phyloP scores from a whole-genome alignment of 2,329 filamentous ascomycete species.

The Cytospora schulzeri region DNA sequence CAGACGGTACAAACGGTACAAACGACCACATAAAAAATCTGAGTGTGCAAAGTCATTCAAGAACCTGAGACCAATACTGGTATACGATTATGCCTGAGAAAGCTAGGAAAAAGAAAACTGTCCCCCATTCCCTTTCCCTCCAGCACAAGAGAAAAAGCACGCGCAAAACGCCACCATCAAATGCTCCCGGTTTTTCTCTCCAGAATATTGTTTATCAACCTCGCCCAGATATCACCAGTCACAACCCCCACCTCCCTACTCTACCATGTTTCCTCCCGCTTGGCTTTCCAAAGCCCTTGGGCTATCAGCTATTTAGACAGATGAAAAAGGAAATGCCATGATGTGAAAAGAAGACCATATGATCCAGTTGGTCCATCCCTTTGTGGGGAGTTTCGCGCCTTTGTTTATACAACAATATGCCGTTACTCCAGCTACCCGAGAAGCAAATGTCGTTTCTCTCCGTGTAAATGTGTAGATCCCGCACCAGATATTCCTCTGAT shows the following conservation, averaged over 20 bases:
- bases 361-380: slow-evolving; percentile 2
- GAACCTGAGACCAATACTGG: neutral
- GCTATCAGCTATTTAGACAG: neutral
- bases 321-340: neutral
- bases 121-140: neutral
- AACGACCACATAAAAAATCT: neutral
- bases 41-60: neutral
- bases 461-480: slow-evolving; percentile 12
- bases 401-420: slow-evolving; percentile 22
- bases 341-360: neutral
- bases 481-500: neutral
- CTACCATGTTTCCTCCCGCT: neutral
- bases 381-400: slow-evolving; percentile 4
- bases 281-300: neutral
- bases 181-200: slow-evolving; percentile 21
- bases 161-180: slow-evolving; percentile 20
- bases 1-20: neutral
- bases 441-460: slow-evolving; percentile 16
- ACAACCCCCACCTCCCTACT: neutral
- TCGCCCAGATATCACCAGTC: slow-evolving; percentile 11
- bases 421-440: slow-evolving; percentile 15
- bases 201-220: slow-evolving; percentile 1
- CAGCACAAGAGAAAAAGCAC: slow-evolving; percentile 8
- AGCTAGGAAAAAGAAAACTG: slow-evolving; percentile 5
- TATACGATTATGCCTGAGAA: slow-evolving; percentile 21